Evolutionary conservation across 2,329 filamentous ascomycete genomes (phyloP), one percentile per base, ranked within the genome.

Genomic region (Coniochaeta hoffmannii): DNA sequence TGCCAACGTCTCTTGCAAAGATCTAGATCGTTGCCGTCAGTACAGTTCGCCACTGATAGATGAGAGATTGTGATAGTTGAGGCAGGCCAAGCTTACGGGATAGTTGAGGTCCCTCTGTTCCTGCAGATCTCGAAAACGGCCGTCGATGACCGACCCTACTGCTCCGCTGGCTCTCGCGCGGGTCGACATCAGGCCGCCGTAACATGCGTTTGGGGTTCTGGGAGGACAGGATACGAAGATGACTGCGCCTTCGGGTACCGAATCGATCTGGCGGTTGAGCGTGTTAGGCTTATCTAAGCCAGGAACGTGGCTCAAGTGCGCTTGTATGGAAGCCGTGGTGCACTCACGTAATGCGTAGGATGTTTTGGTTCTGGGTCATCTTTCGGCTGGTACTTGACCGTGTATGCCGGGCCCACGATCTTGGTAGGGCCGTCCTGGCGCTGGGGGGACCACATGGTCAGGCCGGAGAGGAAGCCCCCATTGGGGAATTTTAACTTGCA

Each of bases 361-460:
- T 71, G 65, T 61, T 76, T 79, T 0, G 77, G 73, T 6, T 70
- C 68, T 10, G 75, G 71, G 57, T 79, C 75, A 50, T 71, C 69
- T 49, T 76, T 69, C 4, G 70, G 69, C 14, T 73, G 77, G 59
- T 80, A 81, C 59, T 76, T 70, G 53, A 82, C 79, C 0, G 78
- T 82, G 59, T 79, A 80, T 6, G 77, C 80, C 11, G 76, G 78
- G 4, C 80, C 80, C 19, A 79, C 69, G 55, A 82, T 77, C 64
- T 78, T 81, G 38, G 78, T 78, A 11, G 67, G 59, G 5, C 77
- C 78, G 19, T 71, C 71, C 66, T 80, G 77, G 36, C 74, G 73
- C 52, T 72, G 66, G 1, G 79, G 79, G 2, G 79, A 82, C 71
- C 73, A 81, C 72, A 82, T 76, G 26, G 74, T 77, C 50, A 82